These are phyloP conservation scores for Tuber microsphaerosporum DNA, from an alignment of 495 filamentous ascomycete species.

Conservation along the genomic window DNA sequence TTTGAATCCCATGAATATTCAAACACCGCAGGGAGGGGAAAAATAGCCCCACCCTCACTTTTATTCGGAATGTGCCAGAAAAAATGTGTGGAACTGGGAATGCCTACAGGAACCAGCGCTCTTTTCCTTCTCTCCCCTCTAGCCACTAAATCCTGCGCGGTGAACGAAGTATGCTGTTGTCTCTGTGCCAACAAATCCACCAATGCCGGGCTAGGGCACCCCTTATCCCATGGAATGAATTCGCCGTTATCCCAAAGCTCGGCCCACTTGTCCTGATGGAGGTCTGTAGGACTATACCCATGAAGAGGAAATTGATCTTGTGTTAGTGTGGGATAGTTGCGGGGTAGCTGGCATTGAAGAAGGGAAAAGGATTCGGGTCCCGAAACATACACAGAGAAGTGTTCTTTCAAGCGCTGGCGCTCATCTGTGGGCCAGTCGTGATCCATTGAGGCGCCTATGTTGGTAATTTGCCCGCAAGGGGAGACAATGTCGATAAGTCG, in stretches of 20 bases:
- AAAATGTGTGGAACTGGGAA: background rate
- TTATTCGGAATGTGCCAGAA: background rate
- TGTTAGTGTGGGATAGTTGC: slow-evolving; percentile 21
- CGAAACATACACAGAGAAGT: slow-evolving; percentile 30
- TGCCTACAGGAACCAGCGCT: slow-evolving; percentile 44
- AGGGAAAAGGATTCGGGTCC: background rate
- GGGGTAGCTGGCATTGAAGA: background rate
- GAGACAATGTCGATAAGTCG: background rate
- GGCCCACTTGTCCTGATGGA: slow-evolving; percentile 47
- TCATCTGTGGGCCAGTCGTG: slow-evolving; percentile 8
- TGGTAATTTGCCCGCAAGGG: background rate
- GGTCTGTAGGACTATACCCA: slow-evolving; percentile 23
- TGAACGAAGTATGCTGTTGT: slow-evolving; percentile 23
- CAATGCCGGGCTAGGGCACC: slow-evolving; percentile 56
- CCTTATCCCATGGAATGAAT: slow-evolving; percentile 56
- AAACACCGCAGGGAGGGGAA: too few species aligned
- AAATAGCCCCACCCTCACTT: background rate
- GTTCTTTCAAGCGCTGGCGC: slow-evolving; percentile 13
- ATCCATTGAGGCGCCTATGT: background rate
- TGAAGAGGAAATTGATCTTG: background rate
- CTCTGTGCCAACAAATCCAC: slow-evolving; percentile 51
- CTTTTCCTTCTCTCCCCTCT: slow-evolving; percentile 39
- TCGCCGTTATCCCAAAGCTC: slow-evolving; percentile 52
- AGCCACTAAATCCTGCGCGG: slow-evolving; percentile 18
- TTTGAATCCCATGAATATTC: background rate